phyloP scores from a whole-genome alignment of 2,329 filamentous ascomycete genomes.

The Calonectria hongkongensis region DNA sequence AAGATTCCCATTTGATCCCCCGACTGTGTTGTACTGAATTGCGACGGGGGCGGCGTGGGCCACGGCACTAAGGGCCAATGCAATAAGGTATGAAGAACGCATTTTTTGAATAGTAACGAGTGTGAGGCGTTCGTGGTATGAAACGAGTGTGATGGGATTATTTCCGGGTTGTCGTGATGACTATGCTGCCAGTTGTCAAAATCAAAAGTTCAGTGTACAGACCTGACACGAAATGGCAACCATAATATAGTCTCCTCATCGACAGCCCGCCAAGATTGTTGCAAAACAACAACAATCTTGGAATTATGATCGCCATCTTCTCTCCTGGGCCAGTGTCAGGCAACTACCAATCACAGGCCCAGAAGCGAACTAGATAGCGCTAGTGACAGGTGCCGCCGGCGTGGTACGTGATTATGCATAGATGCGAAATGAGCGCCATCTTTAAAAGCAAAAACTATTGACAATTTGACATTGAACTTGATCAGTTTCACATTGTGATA shows the following conservation, averaged over 20 bases:
- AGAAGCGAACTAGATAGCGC: background rate
- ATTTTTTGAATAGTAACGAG: slow-evolving; percentile 3
- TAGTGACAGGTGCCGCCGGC: background rate
- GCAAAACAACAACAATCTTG: slow-evolving; percentile 4
- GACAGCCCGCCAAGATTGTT: background rate
- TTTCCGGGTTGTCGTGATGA: background rate
- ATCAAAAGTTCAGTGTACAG: background rate
- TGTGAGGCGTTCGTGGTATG: background rate
- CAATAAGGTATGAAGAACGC: slow-evolving; percentile 7
- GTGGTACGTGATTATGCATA: background rate
- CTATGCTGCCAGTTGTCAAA: background rate
- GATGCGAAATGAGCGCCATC: slow-evolving; percentile 1
- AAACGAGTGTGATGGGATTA: background rate
- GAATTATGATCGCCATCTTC: slow-evolving; percentile 15
- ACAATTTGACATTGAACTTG: background rate
- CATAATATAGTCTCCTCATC: background rate
- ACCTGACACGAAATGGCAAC: background rate
- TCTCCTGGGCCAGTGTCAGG: background rate
- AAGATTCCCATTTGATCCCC: background rate
- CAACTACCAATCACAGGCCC: background rate
- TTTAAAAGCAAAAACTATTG: background rate
- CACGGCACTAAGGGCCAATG: slow-evolving; percentile 10
- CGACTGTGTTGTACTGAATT: background rate
- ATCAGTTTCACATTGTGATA: too few relatives aligned
- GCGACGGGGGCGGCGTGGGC: slow-evolving; percentile 3